Base-by-base conservation (phyloP, 2,329 filamentous ascomycete genomes). In the Apiospora hydei region DNA sequence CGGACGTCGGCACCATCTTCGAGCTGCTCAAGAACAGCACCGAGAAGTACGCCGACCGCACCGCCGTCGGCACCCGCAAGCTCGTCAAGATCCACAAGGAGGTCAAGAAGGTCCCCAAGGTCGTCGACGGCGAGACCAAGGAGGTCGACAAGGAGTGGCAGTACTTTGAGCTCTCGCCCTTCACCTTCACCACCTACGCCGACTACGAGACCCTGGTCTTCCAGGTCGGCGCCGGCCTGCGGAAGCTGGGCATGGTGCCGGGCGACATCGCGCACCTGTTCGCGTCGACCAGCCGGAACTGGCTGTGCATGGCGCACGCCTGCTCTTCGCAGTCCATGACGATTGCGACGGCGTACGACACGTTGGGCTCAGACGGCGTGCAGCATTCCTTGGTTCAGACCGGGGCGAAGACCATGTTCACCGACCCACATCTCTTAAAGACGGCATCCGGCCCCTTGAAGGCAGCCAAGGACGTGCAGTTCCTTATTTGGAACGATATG, bases 321-420 rank as follows among this genome's bases (percentile, higher is more conserved):
- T 86, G 92, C 89, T 85, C 91, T 26, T 95, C 95, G 21, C 96
- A 98, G 83, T 95, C 94, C 64, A 90, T 98, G 81, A 91, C 94
- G 72, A 95, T 98, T 76, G 96, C 98, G 69, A 98, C 96, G 66
- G 95, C 95, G 69, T 98, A 98, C 83, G 95, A 98, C 82, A 97
- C 95, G 43, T 91, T 98, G 64, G 95, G 95, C 70, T 89, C 94
- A 78, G 90, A 92, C 74, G 95, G 95, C 67, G 89, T 98, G 74
- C 91, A 92, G 84, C 95, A 97, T 85, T 97, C 95, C 3, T 89
- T 98, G 75, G 87, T 91, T 30, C 93, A 97, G 84, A 96, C 94
- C 70, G 87, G 91, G 74, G 92, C 94, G 70, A 91, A 91, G 77
- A 92, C 92, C 82, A 96, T 98, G 86, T 98, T 95, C 84, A 88